These are phyloP conservation scores for Oryza glumipatula DNA, from an alignment of 176 grass and related monocot species.

Conservation along the genomic window DNA sequence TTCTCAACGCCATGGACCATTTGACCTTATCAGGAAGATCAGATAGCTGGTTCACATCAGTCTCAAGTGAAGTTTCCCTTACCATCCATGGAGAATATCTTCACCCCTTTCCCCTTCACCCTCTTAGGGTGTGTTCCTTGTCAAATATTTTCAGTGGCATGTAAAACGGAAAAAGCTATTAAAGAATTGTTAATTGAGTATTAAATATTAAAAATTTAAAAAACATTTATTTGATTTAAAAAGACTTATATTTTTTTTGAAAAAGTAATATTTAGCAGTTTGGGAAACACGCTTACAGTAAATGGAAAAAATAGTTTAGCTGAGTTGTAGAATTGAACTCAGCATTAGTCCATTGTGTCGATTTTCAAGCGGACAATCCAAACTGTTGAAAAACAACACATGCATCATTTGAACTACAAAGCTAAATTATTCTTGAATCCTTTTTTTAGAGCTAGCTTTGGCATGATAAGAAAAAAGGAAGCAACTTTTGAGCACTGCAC, in stretches of 20 bases:
- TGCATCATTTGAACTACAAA: neutral
- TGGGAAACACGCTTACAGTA: too few relatives aligned
- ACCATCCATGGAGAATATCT: neutral
- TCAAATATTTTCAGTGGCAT: too few relatives aligned
- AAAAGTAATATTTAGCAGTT: too few relatives aligned
- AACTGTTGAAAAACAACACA: neutral
- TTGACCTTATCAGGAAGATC: conserved; percentile 6
- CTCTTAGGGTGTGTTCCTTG: neutral
- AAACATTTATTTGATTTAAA: too few relatives aligned
- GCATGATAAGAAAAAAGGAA: neutral
- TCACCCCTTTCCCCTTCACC: too few relatives aligned
- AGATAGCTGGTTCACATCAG: neutral
- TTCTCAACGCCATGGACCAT: neutral
- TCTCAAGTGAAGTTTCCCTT: neutral
- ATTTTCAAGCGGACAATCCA: neutral
- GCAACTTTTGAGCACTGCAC: neutral
- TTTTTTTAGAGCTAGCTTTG: neutral
- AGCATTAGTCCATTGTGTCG: neutral
- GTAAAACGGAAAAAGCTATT: too few relatives aligned
- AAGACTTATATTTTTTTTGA: too few relatives aligned
- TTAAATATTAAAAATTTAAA: too few relatives aligned
- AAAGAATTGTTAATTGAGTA: too few relatives aligned
- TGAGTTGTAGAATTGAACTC: too few relatives aligned
- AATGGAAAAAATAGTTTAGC: too few relatives aligned
- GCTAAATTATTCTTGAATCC: neutral